phyloP scores from a whole-genome alignment of 2,329 filamentous ascomycete species.

The Lecanicillium sp. region DNA sequence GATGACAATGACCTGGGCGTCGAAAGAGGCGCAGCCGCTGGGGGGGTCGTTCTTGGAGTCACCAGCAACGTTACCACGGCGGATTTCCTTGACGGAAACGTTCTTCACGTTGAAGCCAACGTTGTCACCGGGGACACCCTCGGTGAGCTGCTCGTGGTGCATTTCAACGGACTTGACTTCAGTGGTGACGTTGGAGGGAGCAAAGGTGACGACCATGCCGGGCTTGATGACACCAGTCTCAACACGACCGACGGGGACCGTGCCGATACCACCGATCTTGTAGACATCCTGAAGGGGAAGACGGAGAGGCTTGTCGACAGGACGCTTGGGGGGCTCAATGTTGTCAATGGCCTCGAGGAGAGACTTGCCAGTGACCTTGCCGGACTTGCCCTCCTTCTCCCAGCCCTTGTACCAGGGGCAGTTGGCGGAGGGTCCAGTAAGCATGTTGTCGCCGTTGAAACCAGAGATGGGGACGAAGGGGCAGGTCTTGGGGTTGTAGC shows the following conservation, averaged over 20 bases:
- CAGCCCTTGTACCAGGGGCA: slow-evolving; percentile 99
- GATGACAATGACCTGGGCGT: slow-evolving; percentile 99
- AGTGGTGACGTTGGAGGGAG: slow-evolving; percentile 97
- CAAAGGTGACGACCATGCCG: slow-evolving; percentile 95
- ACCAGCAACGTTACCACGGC: slow-evolving; percentile 99
- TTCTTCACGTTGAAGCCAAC: slow-evolving; percentile 99
- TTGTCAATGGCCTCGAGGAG: slow-evolving; percentile 97
- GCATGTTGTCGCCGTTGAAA: slow-evolving; percentile 99
- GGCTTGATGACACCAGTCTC: slow-evolving; percentile 96
- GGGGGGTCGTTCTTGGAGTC: slow-evolving; percentile 99
- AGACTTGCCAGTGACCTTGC: slow-evolving; percentile 87
- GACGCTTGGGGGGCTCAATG: slow-evolving; percentile 88
- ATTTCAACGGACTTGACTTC: slow-evolving; percentile 99
- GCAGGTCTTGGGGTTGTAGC: slow-evolving; percentile 99
- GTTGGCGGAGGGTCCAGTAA: slow-evolving; percentile 77
- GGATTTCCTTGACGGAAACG: slow-evolving; percentile 99
- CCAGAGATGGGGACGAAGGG: slow-evolving; percentile 99
- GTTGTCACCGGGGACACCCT: slow-evolving; percentile 99
- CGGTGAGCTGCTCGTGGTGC: slow-evolving; percentile 97
- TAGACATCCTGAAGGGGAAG: slow-evolving; percentile 99
- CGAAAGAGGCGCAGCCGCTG: slow-evolving; percentile 83
- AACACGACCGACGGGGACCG: slow-evolving; percentile 99
- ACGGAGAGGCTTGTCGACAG: slow-evolving; percentile 98
- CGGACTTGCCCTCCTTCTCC: slow-evolving; percentile 91
- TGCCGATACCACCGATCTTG: slow-evolving; percentile 99